Evolutionary conservation across 257 asterid genomes (phyloP), one percentile per base, ranked within the genome.

Genomic region (Gentiana dahurica): DNA sequence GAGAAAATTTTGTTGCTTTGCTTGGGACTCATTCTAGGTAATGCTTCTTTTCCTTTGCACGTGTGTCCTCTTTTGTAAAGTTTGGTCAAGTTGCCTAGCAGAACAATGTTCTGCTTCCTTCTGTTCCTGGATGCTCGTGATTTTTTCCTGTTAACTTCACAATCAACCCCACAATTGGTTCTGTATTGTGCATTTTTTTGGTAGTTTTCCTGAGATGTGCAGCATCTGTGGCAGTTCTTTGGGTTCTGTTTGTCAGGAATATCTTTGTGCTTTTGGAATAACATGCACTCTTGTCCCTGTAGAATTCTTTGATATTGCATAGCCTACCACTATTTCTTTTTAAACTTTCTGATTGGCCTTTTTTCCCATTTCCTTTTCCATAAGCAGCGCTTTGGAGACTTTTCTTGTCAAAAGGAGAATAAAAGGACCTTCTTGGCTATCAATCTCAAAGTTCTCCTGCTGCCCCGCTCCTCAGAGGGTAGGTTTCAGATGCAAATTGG

Each of bases 21-120:
- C 81, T 88, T 57, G 99, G 99, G 75, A 92, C 99, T 74, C 88
- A 85, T 75, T 75, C 75, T 68, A 92, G 99, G 99, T 89, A 71
- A 61, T 39, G 46, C 46, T 41, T 41, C 46, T 46, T 50, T 38
- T 49, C 53, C 47, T 51, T 11, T 62, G 7, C 57, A 15, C 54
- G 10, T 39, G 52, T 3, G 32, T 45, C 24, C 24, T 41, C 8
- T 39, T 41, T 9, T 24, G 13, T 60, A 4, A 10, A 2, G 34
- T 1, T 5, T 13, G 11, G 34, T 58, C 58, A 39, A 47, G 55
- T 41, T 55, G n/a, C 48, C 13, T 39, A 11, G 15, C 24, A 37
- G 24, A 13, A 55, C 10, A 53, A 33, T 36, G 50, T 37, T 57
- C 13, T 44, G 13, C 36, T 13, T 12, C 38, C 45, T 12, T 36